Percentiles rank a stretch among this genome's conserved stretches.
phyloP scores from a whole-genome alignment of 2,329 filamentous ascomycete genomes.

The Hypocrella siamensis region DNA sequence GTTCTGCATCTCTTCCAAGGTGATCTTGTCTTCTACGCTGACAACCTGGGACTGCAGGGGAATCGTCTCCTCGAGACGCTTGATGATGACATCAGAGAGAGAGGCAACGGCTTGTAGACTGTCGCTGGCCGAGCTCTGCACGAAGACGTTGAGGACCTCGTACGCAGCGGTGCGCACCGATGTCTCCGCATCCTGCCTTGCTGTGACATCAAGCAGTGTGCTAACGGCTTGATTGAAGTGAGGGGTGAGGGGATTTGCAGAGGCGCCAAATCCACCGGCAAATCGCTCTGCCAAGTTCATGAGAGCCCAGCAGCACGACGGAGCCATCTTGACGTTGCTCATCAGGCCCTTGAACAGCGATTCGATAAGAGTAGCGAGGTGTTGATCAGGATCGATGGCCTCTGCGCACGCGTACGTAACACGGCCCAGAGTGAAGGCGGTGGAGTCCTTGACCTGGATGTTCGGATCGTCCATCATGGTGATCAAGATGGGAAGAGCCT shows the following conservation, averaged over 20 bases:
- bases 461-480: constrained; percentile 80
- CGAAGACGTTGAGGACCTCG: constrained; percentile 90
- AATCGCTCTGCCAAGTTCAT: constrained; percentile 98
- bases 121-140: constrained; percentile 78
- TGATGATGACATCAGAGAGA: constrained; percentile 75
- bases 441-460: constrained; percentile 86
- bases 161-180: constrained; percentile 89
- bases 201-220: constrained; percentile 73
- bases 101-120: constrained; percentile 67
- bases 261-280: constrained; percentile 65
- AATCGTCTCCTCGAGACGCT: constrained; percentile 80
- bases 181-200: constrained; percentile 67
- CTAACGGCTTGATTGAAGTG: constrained; percentile 89
- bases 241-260: constrained; percentile 68
- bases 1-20: constrained; percentile 93
- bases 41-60: constrained; percentile 85
- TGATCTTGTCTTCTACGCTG: constrained; percentile 91
- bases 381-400: constrained; percentile 70
- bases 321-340: constrained; percentile 89
- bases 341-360: constrained; percentile 82
- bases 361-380: constrained; percentile 72
- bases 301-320: constrained; percentile 96
- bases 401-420: constrained; percentile 90
- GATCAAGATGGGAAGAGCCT: constrained; percentile 82
- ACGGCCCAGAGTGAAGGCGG: constrained; percentile 86